These are phyloP conservation scores for Tylopilus subfusipes DNA, from an alignment of 768 basidiomycete species.

Conservation along the genomic window DNA sequence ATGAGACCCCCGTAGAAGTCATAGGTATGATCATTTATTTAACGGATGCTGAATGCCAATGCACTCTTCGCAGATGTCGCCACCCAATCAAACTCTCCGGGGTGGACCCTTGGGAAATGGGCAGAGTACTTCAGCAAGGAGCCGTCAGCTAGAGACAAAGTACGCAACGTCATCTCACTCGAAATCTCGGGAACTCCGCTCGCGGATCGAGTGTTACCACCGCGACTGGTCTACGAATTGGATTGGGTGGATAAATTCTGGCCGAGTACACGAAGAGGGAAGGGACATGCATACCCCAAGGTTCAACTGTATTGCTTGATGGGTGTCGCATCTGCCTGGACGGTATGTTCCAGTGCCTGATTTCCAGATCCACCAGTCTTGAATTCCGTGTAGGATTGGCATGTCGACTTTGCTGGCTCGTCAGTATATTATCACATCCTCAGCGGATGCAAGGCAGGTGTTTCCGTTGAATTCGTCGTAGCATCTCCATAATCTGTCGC, in stretches of 20 bases:
- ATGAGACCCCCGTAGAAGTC: constrained; percentile 79
- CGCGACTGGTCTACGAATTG: constrained; percentile 78
- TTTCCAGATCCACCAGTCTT: background rate
- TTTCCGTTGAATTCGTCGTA: background rate
- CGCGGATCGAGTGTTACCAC: constrained; percentile 75
- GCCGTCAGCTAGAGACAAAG: constrained; percentile 69
- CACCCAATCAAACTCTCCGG: constrained; percentile 77
- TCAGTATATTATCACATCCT: constrained; percentile 98
- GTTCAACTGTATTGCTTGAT: constrained; percentile 97
- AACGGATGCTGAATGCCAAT: constrained; percentile 3
- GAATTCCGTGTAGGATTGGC: constrained; percentile 74
- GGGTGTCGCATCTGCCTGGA: constrained; percentile 93
- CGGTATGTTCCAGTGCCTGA: constrained; percentile 49
- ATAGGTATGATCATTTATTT: constrained; percentile 57
- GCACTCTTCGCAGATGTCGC: constrained; percentile 62
- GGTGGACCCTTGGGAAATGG: constrained; percentile 92
- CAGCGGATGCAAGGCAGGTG: constrained; percentile 70
- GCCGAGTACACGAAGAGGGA: constrained; percentile 74
- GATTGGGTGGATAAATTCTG: constrained; percentile 98
- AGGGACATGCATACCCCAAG: constrained; percentile 79
- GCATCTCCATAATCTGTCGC: background rate
- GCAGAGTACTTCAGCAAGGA: constrained; percentile 78
- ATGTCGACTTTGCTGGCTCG: constrained; percentile 95
- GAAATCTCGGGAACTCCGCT: constrained; percentile 88
- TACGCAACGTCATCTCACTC: constrained; percentile 92